Conservation (phyloP, 148 eudicot genomes). For the Drosera capensis region DNA sequence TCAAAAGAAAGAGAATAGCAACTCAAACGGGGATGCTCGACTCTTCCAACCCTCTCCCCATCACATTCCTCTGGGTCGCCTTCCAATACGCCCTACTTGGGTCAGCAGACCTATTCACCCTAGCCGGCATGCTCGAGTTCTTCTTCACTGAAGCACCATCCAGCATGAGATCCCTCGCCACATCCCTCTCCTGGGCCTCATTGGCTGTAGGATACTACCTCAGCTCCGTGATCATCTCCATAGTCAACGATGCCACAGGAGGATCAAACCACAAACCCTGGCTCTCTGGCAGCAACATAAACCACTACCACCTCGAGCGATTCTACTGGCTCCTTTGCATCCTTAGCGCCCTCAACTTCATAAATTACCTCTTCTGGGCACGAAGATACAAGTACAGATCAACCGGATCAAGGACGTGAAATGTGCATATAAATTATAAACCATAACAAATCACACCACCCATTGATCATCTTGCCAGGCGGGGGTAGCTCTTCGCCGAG, state of each 20-base stretch:
- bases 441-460: too few relatives aligned
- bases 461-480: too few relatives aligned
- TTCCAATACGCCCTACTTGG: conserved; percentile 56
- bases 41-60: conserved; percentile 26
- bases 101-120: conserved; percentile 60
- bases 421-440: too few relatives aligned
- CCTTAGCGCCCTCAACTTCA: conserved; percentile 38
- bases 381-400: conserved; percentile 44
- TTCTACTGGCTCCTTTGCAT: conserved; percentile 60
- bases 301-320: conserved; percentile 38
- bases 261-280: conserved; percentile 21
- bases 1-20: conserved; percentile 41
- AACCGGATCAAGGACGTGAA: conserved; percentile 1
- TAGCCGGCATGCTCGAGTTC: conserved; percentile 65
- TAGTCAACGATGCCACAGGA: conserved; percentile 35
- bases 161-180: conserved; percentile 59
- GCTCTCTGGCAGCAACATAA: conserved; percentile 40
- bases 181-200: conserved; percentile 56
- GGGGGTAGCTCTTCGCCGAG: too few relatives aligned
- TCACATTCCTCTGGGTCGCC: conserved; percentile 59
- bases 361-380: conserved; percentile 59
- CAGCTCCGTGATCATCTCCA: conserved; percentile 40
- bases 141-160: conserved; percentile 66
- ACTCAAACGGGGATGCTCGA: conserved; percentile 9
- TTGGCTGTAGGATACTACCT: conserved; percentile 57